These are phyloP conservation scores for Talaromyces piceae DNA, from an alignment of 2,329 filamentous ascomycete genomes.

Conservation along the genomic window DNA sequence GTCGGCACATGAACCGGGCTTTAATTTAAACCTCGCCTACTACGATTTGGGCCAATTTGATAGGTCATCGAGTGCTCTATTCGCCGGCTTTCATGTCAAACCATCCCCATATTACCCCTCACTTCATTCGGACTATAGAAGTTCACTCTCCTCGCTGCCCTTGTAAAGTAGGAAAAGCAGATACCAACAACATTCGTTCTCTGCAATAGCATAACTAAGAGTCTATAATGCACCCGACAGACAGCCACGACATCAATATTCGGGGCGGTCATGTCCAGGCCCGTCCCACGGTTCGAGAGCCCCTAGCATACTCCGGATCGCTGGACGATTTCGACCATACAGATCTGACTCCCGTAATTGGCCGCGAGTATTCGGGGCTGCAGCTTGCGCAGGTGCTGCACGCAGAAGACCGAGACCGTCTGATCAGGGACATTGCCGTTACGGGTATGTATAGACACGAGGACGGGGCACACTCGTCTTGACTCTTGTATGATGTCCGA, in stretches of 20 bases:
- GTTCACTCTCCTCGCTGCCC: neutral
- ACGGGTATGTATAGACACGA: constrained; percentile 45
- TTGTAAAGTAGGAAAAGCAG: neutral
- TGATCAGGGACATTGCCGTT: constrained; percentile 59
- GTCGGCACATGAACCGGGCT: neutral
- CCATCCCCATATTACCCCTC: neutral
- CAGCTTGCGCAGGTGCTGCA: constrained; percentile 46
- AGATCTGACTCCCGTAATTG: constrained; percentile 27
- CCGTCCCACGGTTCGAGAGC: constrained; percentile 19
- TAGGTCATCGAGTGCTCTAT: neutral
- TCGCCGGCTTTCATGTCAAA: neutral
- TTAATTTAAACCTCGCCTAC: neutral
- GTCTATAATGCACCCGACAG: constrained; percentile 10
- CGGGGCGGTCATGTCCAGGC: constrained; percentile 18
- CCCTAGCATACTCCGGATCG: constrained; percentile 36
- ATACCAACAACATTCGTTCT: neutral
- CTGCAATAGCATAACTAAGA: neutral
- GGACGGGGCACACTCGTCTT: too few relatives aligned
- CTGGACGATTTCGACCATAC: constrained; percentile 25
- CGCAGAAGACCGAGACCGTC: constrained; percentile 53
- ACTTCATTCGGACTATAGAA: neutral
- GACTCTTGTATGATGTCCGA: neutral
- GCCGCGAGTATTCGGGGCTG: constrained; percentile 29
- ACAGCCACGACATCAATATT: constrained; percentile 13
- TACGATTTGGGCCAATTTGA: neutral